phyloP scores from a whole-genome alignment of 148 eudicot species.

The Rhododendron kiyosumense region DNA sequence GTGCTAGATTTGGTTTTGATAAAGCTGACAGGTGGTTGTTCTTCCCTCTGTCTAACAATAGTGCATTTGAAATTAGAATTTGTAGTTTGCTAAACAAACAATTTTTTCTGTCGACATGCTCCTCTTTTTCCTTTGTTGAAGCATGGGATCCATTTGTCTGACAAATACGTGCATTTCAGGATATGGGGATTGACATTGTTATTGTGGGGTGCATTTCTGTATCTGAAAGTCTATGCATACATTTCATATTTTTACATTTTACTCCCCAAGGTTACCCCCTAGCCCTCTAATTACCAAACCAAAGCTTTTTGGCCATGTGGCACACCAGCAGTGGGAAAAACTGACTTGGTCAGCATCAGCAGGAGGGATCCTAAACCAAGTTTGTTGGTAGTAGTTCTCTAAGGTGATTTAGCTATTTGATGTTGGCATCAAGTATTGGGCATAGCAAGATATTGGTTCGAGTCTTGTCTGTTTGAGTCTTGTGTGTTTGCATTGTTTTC shows the following conservation, averaged over 20 bases:
- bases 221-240: background rate
- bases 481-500: background rate
- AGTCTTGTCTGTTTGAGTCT: background rate
- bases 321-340: background rate
- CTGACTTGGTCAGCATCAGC: background rate
- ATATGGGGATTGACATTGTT: background rate
- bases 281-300: background rate
- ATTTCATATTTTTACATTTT: background rate
- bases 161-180: background rate
- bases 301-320: background rate
- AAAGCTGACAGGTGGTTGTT: constrained; percentile 49
- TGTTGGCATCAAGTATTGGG: background rate
- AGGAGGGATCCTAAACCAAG: background rate
- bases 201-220: background rate
- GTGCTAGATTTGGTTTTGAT: constrained; percentile 69
- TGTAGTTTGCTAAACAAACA: background rate
- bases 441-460: background rate
- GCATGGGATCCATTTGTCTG: background rate
- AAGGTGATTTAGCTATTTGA: background rate
- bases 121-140: background rate
- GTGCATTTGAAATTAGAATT: constrained; percentile 1
- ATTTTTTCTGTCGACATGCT: background rate
- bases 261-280: background rate
- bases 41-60: background rate
- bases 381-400: background rate